A percentile compares a stretch with the other conserved stretches of the same genome.
Conservation (phyloP, 2,329 filamentous ascomycete genomes). For the Nemania serpens region DNA sequence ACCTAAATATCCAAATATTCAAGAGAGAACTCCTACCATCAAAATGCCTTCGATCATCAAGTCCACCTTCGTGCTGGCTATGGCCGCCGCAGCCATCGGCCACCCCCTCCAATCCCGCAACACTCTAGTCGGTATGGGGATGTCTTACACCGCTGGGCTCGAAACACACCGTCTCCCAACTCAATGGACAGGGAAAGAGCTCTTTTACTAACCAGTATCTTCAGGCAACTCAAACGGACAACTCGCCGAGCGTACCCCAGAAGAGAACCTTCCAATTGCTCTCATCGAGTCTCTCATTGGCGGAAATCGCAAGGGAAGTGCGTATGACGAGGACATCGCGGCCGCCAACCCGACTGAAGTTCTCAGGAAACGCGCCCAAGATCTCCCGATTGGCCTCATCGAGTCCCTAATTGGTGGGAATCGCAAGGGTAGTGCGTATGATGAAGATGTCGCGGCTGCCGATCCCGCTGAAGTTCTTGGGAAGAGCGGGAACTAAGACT, state of each 20-base stretch:
- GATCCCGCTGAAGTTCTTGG: not conserved
- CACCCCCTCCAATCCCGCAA: conserved; percentile 1
- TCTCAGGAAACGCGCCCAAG: not conserved
- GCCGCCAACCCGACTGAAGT: not conserved
- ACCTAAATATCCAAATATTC: not conserved
- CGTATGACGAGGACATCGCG: conserved; percentile 1
- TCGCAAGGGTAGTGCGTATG: not conserved
- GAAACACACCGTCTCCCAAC: not conserved
- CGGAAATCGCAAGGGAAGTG: not conserved
- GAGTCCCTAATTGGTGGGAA: not conserved
- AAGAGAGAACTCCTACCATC: not conserved
- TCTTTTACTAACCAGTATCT: not conserved
- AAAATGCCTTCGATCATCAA: conserved; percentile 2
- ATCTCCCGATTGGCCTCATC: not conserved
- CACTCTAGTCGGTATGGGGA: not conserved
- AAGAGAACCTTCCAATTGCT: not conserved
- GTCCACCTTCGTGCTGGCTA: not conserved
- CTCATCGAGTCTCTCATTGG: conserved; percentile 1
- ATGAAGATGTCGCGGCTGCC: not conserved
- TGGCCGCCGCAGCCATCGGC: conserved; percentile 2
- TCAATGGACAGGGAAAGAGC: not conserved
- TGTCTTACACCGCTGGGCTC: not conserved
- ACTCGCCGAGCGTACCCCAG: not conserved
- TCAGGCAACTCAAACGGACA: not conserved
- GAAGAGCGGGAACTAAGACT: not conserved